Base-by-base conservation (phyloP, 116 monocot species). In the Posidonia oceanica region DNA sequence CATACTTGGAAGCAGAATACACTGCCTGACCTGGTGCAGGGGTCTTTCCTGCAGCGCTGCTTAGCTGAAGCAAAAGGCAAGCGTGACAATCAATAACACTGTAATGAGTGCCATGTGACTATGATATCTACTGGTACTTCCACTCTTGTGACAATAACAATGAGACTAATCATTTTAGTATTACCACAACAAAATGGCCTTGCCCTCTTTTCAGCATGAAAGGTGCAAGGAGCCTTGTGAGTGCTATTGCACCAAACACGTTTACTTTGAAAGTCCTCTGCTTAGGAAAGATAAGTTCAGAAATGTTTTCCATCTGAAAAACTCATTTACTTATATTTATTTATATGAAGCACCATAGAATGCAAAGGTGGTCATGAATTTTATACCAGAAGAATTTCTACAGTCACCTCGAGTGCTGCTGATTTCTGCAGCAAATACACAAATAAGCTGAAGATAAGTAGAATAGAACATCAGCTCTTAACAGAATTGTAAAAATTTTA, bases 181-280 rank as follows among this genome's bases (percentile, higher is more conserved):
- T 39, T 86, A 98, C 98, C 93, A 98, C 93, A 77, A 93, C 63
- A 85, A 98, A 93, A 81, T 90, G 87, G 23, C 98, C 98, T 23
- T 64, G 75, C 38, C 93, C 88, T 80, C 93, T 84, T 76, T 88
- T 78, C 65, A 98, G 51, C 98, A 98, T 98, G 72, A 60, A 87
- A 48, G 93, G 93, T 66, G 86, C 86, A 54, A 98, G 87, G 77
- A 90, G 81, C 67, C 79, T 85, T 59, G 98, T 98, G 18, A 98
- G 84, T 72, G 70, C 74, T 72, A 98, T 86, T n/a, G 98, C 79
- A 4, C 98, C 98, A 58, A 93, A 14, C 14, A 93, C 93, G 86
- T 93, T 98, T 72, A 84, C 67, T 54, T 82, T 79, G 68, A 98
- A 90, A 18, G 88, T 93, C 67, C 71, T 69, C 98, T 98, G 74